Percentiles rank a stretch among this genome's conserved stretches.
Conservation (phyloP, 2,329 filamentous ascomycete genomes). For the Diaporthe nobilis region DNA sequence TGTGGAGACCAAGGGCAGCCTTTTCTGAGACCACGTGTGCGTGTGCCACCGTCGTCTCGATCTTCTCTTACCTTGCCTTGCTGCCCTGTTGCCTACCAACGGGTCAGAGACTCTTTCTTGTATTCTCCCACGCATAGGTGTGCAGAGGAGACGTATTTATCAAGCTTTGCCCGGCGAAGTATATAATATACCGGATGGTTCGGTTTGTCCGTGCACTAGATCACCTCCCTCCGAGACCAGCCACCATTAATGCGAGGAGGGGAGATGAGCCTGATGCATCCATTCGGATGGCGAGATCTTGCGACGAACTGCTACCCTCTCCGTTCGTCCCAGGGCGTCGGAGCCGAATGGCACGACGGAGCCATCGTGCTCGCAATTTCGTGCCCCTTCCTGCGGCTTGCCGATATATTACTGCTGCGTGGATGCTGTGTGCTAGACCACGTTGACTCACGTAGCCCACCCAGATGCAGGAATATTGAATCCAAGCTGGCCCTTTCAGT, state of each 20-base stretch:
- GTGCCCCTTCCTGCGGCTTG: conserved; percentile 1
- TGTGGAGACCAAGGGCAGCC: not conserved
- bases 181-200: conserved; percentile 4
- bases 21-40: conserved; percentile 2
- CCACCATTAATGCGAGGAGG: not conserved
- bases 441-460: not conserved
- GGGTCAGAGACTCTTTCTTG: not conserved
- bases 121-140: not conserved
- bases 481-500: not conserved
- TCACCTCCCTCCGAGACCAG: not conserved
- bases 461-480: not conserved
- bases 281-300: not conserved
- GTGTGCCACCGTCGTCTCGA: not conserved
- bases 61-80: not conserved
- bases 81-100: not conserved
- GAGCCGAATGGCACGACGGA: conserved; percentile 21
- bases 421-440: not conserved
- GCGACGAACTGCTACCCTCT: conserved; percentile 9
- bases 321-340: conserved; percentile 22
- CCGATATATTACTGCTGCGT: not conserved
- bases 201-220: conserved; percentile 18
- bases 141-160: not conserved
- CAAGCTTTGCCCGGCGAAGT: conserved; percentile 23
- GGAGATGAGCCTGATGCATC: not conserved
- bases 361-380: conserved; percentile 25